Evolutionary conservation across 2,329 filamentous ascomycete genomes (phyloP), one percentile per base, ranked within the genome.

Genomic region (Penicillium frequentans): DNA sequence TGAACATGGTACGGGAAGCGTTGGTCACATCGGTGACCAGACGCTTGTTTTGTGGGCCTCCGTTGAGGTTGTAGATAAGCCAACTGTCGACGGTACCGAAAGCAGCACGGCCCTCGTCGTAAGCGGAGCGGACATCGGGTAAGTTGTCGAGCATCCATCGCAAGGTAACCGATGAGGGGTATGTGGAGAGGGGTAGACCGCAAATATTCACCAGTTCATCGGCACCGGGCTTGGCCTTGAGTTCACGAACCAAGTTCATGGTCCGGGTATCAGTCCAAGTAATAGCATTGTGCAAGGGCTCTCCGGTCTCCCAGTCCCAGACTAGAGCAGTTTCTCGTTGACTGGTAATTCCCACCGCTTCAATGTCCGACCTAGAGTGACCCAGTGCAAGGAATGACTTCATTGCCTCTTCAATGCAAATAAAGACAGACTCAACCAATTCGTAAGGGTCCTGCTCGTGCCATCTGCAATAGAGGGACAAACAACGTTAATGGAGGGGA

Each of bases 251-350:
- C 39, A 96, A 78, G 48, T 83, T 82, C 63, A 86, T 84, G 52
- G 90, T 93, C 52, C 92, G 84, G 29, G 91, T 96, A 71, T 96
- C 92, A 29, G 91, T 89, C 91, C 92, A 96, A 45, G 91, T 92
- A 59, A 96, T 89, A 56, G 91, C 91, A 69, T 93, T 92, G 77
- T 90, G 84, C 16, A 96, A 79, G 4, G 91, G 86, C 72, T 95
- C 84, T 62, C 92, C 92, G 1, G 90, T 95, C 64, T 84, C 82
- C 67, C 82, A 84, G 73, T 96, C 90, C 91, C 91, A 96, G 26
- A 92, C 87, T 1, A 96, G 81, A 1, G 89, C 90, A 1, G 92
- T 96, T 75, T 96, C 92, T 71, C 92, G 87, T 79, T 96, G 91
- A 76, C 93, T 96, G 57, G 91, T 96, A 71, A 96, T 90, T 55